Base-by-base conservation (phyloP, 129 eudicot species). In the Glebionis coronaria region DNA sequence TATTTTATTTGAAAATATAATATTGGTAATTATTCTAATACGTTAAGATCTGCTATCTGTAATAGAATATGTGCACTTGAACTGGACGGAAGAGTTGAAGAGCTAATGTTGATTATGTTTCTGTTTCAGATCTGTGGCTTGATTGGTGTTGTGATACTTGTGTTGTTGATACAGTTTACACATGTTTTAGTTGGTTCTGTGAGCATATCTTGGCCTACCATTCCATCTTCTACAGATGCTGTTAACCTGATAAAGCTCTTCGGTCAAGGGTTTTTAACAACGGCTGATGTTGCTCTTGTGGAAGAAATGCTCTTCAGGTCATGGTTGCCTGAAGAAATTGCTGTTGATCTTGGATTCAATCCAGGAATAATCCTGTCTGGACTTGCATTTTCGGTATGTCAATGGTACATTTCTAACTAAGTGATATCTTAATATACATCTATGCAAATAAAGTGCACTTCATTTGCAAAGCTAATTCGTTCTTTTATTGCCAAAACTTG, bases 221-320 rank as follows among this genome's bases (percentile, higher is more conserved):
- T 68, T 73, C 72, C 75, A 21, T 42, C 81, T 74, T 81, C 90
- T 54, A 55, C 69, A 20, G 80, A 76, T 65, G 61, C 78, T 56
- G 61, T 71, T 29, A 64, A 75, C 10, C 61, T 53, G 71, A 62
- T 88, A 56, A 88, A 81, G 68, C 58, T 82, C n/a, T n/a, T 63
- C 44, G 78, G 73, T 70, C 85, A 67, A 83, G 95, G 88, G 63
- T 51, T 82, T 64, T 56, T 79, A 65, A 86, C 91, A 47, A 83
- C 99, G 63, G 61, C 81, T 61, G 65, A 74, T 25, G 72, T 93
- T 73, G 78, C 95, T 56, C 42, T 73, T 12, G 95, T 86, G 9
- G 96, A 93, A 72, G 98, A 93, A 79, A 70, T 86, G 62, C 81
- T 93, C 44, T 93, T 93, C 68, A 84, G 95, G 73, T 84, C 99